phyloP scores from a whole-genome alignment of 768 basidiomycete species.

The Serendipita sp. region DNA sequence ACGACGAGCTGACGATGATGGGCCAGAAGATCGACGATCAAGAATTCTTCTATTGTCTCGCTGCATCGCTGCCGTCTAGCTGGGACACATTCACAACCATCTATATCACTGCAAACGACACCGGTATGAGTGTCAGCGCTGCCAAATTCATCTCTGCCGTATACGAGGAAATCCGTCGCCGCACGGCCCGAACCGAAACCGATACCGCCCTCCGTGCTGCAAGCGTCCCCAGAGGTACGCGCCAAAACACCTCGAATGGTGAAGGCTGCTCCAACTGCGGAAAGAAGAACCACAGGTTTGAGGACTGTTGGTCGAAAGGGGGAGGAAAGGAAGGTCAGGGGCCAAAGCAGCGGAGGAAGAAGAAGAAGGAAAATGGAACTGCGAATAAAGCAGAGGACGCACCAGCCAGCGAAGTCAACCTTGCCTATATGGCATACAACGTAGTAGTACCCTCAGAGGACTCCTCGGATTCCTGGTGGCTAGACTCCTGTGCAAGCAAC shows the following conservation, averaged over 20 bases:
- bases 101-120: slow-evolving; percentile 11
- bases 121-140: slow-evolving; percentile 11
- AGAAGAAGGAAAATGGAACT: neutral
- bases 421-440: neutral
- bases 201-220: neutral
- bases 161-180: slow-evolving; percentile 6
- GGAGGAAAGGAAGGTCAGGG: slow-evolving; percentile 23
- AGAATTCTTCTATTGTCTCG: slow-evolving; percentile 20
- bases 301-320: slow-evolving; percentile 20
- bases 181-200: neutral
- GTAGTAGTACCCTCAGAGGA: neutral
- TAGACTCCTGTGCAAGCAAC: neutral
- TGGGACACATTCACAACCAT: slow-evolving; percentile 21
- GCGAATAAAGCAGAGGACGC: neutral
- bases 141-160: slow-evolving; percentile 12
- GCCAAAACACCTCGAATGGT: neutral
- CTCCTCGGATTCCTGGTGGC: neutral
- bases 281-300: slow-evolving; percentile 19
- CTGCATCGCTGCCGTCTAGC: slow-evolving; percentile 21
- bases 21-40: slow-evolving; percentile 16
- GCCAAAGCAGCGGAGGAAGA: slow-evolving; percentile 13
- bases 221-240: neutral
- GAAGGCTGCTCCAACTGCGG: slow-evolving; percentile 20
- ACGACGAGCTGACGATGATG: slow-evolving; percentile 16
- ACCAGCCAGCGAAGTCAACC: neutral